These are phyloP conservation scores for Globisporangium paroecandrum DNA, from an alignment of 352 stramenopile genomes.

Conservation along the genomic window DNA sequence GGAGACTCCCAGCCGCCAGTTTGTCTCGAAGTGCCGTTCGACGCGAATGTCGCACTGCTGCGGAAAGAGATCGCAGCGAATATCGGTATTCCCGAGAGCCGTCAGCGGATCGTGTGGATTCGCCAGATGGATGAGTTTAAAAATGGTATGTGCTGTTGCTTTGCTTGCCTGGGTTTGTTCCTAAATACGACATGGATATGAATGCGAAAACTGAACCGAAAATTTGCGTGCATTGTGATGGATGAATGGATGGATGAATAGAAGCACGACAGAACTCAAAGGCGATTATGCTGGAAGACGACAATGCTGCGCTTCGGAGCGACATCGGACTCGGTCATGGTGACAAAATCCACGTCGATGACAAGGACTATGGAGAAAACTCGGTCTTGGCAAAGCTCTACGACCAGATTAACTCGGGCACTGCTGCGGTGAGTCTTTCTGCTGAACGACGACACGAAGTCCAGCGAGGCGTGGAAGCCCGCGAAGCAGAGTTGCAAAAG, in stretches of 20 bases:
- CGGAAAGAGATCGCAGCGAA: slow-evolving; percentile 75
- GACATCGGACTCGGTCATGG: slow-evolving; percentile 82
- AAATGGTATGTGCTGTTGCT: slow-evolving; percentile 42
- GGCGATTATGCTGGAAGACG: slow-evolving; percentile 66
- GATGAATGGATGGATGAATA: slow-evolving; percentile 18
- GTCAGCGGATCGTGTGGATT: slow-evolving; percentile 90
- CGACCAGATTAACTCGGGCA: slow-evolving; percentile 84
- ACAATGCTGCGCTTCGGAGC: slow-evolving; percentile 66
- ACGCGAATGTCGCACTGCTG: slow-evolving; percentile 68
- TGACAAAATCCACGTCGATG: slow-evolving; percentile 88
- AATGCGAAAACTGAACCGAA: neutral
- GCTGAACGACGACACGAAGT: slow-evolving; percentile 85
- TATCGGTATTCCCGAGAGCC: slow-evolving; percentile 75
- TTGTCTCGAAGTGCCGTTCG: slow-evolving; percentile 79
- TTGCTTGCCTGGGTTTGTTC: neutral
- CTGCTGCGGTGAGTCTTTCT: slow-evolving; percentile 76
- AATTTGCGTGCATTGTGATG: neutral
- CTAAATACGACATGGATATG: slow-evolving; percentile 1
- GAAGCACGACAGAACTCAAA: slow-evolving; percentile 65
- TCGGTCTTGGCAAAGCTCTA: slow-evolving; percentile 80
- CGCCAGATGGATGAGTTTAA: slow-evolving; percentile 81
- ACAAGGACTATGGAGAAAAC: slow-evolving; percentile 71
- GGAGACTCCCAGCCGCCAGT: slow-evolving; percentile 74
- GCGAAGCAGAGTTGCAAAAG: slow-evolving; percentile 78
- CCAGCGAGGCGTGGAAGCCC: slow-evolving; percentile 78